Percentiles rank a stretch among this genome's conserved stretches.
phyloP scores from a whole-genome alignment of 495 filamentous ascomycete species.

The Xylaria curta region DNA sequence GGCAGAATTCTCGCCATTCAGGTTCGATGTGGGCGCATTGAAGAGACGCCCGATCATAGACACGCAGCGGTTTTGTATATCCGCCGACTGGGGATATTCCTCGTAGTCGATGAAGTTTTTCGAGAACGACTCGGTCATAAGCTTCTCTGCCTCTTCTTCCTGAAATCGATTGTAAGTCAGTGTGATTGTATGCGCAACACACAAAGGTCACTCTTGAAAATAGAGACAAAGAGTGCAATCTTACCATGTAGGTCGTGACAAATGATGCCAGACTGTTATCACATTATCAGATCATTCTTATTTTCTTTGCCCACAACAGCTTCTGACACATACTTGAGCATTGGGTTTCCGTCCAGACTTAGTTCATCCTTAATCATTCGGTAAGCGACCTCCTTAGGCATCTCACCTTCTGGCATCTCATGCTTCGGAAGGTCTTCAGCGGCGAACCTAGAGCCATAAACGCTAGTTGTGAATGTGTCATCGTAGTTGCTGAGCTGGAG shows the following conservation, averaged over 20 bases:
- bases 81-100: constrained; percentile 86
- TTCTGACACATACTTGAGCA: constrained; percentile 70
- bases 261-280: constrained; percentile 70
- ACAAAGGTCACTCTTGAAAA: constrained; percentile 14
- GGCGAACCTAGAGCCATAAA: constrained; percentile 86
- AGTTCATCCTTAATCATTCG: constrained; percentile 95
- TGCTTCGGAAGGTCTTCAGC: constrained; percentile 75
- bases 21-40: constrained; percentile 63
- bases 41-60: constrained; percentile 93
- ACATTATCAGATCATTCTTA: constrained; percentile 28
- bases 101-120: constrained; percentile 97
- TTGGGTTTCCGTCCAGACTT: constrained; percentile 86
- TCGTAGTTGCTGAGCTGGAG: constrained; percentile 57
- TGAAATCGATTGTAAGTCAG: constrained; percentile 35
- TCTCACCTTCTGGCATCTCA: constrained; percentile 89
- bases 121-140: constrained; percentile 85
- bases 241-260: constrained; percentile 87
- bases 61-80: constrained; percentile 91
- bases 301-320: constrained; percentile 13
- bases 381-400: constrained; percentile 89
- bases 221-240: constrained; percentile 23
- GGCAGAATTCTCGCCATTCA: constrained; percentile 51
- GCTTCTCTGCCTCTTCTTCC: constrained; percentile 89
- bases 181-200: constrained; percentile 6
- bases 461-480: constrained; percentile 72